phyloP scores from a whole-genome alignment of 352 stramenopile genomes.

The Phytophthora idaei region DNA sequence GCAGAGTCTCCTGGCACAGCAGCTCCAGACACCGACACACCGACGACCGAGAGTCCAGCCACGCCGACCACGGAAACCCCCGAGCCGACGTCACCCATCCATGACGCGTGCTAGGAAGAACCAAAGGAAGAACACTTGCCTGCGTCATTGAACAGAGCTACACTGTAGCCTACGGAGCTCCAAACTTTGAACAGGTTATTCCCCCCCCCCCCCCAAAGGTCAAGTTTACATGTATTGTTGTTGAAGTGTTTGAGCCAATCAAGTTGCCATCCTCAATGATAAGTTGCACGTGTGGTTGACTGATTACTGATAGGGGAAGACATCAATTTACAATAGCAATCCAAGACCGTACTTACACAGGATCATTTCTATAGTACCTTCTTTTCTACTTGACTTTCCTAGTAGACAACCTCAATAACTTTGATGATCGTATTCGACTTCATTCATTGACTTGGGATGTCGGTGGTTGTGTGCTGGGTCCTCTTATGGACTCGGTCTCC shows the following conservation, averaged over 20 bases:
- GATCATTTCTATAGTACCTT: conserved; percentile 6
- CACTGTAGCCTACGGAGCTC: too few relatives aligned
- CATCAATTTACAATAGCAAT: not conserved
- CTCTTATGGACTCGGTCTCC: not conserved
- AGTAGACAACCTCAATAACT: conserved; percentile 3
- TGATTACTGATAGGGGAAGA: not conserved
- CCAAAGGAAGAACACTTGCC: too few relatives aligned
- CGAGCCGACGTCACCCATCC: conserved; percentile 18
- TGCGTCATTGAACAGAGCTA: too few relatives aligned
- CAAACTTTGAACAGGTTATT: too few relatives aligned
- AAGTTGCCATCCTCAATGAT: not conserved
- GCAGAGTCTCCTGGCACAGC: not conserved
- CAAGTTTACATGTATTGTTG: not conserved
- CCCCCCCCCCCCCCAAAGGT: too few relatives aligned
- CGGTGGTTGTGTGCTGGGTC: not conserved
- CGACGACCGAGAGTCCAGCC: conserved; percentile 8
- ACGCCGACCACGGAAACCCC: conserved; percentile 17
- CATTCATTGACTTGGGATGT: conserved; percentile 4
- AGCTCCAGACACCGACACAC: not conserved
- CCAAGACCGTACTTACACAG: conserved; percentile 3
- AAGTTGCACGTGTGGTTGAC: not conserved
- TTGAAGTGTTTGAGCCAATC: not conserved
- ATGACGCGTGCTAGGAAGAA: conserved; percentile 19
- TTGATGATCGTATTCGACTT: conserved; percentile 7
- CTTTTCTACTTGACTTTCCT: conserved; percentile 6